Evolutionary conservation across 495 filamentous ascomycete species (phyloP), one percentile per base, ranked within the genome.

Genomic region (Chaetomidium leptoderma): DNA sequence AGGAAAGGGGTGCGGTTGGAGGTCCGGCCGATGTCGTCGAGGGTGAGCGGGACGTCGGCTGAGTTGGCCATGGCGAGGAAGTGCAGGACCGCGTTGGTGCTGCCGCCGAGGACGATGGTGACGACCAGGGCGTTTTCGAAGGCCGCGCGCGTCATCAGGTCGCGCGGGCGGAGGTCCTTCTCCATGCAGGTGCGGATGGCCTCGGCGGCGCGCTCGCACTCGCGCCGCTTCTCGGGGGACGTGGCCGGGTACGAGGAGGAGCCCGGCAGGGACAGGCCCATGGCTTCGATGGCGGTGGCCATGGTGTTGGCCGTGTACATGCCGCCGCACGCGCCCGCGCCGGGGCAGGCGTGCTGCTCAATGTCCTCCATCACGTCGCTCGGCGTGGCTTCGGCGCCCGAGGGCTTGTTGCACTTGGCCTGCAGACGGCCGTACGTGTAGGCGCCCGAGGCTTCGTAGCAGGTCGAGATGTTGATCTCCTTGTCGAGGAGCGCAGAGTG

Each of bases 221-320:
- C 93, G 21, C 92, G 86, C 77, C 87, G 84, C 73, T 98, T 98
- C 39, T 90, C 86, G 7, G 93, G 91, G 3, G 89, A 92, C 9
- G 83, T 77, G 3, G 93, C 93, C 3, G 92, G 92, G 53, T 86
- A 96, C 0, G 89, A 92, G 0, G 91, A 95, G 2, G 90, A 96
- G 10, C 92, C 92, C 0, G 93, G 92, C 16, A 97, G 78, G 3
- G 84, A 85, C 23, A 98, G 79, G 52, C 93, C 93, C 90, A 98
- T 95, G 8, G 91, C 88, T 71, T 98, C 93, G 61, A 98, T 91
- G 14, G 91, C 91, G 0, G 91, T 95, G 6, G 90, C 89, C 92
- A 98, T 96, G 2, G 93, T 97, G 71, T 98, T 98, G 54, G 93
- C 93, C 3, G 93, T 98, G 72, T 88, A 83, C 89, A 98, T 98